Evolutionary conservation across 495 filamentous ascomycete genomes (phyloP), one percentile per base, ranked within the genome.

Genomic region (Alectoria sarmentosa): DNA sequence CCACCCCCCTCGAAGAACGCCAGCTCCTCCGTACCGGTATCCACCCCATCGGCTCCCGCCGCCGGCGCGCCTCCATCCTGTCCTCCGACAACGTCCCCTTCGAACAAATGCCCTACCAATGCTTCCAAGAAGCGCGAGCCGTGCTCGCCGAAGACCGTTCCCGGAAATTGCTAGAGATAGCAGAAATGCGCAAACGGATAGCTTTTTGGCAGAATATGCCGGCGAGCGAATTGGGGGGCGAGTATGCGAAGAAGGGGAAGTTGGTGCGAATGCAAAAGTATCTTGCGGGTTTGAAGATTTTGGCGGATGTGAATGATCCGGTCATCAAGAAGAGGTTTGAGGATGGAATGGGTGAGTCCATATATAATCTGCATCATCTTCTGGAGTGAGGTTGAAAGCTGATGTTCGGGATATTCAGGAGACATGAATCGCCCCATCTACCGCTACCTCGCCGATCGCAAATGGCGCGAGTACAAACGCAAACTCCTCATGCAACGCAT

Each of bases 351-450:
- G 91, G 94, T 96, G 77, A 41, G 41, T 23, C 19, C 57, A 26
- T 57, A 55, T 30, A 39, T 54, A 30, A 54, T 46, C 32, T 60
- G 59, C 10, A n/a, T 61, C 0, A 60, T 34, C 3, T 60, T 36
- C 28, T 1, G 36, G 21, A 21, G 28, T n/a, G 28, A 26, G 11
- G 37, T 56, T 60, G 28, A 30, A 34, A 41, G 30, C 62, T 46
- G 58, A 56, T 23, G 42, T 23, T 41, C 14, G 21, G 15, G 41
- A 52, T 48, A n/a, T 8, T 17, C 58, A 96, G 91, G 90, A 58
- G 91, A 97, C 72, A 93, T 97, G 92, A 87, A 84, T 76, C 94
- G 96, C 75, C 95, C 94, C 44, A 89, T 99, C 73, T 99, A 99
- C 80, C 90, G 93, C 46, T 87, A 88, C 73, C 85, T 98, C 57